These are phyloP conservation scores for Eucalyptus curtisii DNA, from an alignment of 345 rosid genomes.

Conservation along the genomic window DNA sequence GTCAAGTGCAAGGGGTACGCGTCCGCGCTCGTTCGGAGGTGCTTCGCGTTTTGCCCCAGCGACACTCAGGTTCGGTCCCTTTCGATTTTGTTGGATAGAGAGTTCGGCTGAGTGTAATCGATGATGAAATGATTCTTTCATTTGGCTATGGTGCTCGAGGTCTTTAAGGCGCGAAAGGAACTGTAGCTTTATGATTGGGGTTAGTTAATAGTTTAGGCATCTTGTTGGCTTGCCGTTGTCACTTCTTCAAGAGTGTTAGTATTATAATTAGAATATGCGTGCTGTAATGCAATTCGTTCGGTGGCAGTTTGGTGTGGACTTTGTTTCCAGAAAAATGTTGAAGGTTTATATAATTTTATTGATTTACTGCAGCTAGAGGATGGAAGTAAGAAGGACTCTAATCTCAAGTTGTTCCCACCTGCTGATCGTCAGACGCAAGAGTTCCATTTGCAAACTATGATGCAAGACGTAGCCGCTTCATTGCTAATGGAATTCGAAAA, in stretches of 20 bases:
- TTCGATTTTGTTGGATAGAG: background rate
- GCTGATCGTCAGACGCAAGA: constrained; percentile 79
- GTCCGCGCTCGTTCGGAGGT: constrained; percentile 75
- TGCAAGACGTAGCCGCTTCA: constrained; percentile 91
- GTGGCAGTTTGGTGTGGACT: background rate
- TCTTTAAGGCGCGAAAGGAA: background rate
- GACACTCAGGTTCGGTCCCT: constrained; percentile 12
- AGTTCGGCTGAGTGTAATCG: background rate
- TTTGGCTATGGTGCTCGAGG: background rate
- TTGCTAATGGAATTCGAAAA: constrained; percentile 94
- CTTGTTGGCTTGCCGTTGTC: background rate
- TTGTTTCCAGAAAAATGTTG: background rate
- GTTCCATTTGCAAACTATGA: constrained; percentile 89
- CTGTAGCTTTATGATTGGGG: background rate
- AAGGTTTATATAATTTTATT: background rate
- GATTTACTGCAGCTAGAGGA: constrained; percentile 61
- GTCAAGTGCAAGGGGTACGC: constrained; percentile 44
- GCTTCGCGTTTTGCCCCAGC: constrained; percentile 88
- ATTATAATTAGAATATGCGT: background rate
- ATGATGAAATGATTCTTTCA: background rate
- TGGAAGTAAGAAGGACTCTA: constrained; percentile 52
- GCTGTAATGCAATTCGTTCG: background rate
- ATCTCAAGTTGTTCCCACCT: constrained; percentile 77
- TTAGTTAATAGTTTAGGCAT: background rate
- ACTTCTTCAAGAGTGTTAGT: background rate